Conservation (phyloP, 441 rosid species). For the Euphorbia corollata region DNA sequence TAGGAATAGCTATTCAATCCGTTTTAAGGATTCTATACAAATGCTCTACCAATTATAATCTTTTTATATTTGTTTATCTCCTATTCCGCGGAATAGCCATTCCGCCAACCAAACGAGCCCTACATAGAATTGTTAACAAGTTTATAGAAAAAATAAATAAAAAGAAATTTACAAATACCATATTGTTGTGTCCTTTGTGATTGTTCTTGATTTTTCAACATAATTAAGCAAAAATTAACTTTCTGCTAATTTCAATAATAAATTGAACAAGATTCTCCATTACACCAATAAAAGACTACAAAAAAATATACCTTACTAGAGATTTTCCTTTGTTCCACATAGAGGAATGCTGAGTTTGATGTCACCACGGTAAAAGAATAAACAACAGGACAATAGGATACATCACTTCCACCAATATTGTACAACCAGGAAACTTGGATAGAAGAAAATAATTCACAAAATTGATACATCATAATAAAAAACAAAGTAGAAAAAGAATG, state of each 20-base stretch:
- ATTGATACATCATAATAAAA: neutral
- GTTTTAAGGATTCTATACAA: too few relatives aligned
- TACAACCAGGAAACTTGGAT: slow-evolving; percentile 96
- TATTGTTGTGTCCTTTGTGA: neutral
- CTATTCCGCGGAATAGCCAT: too few relatives aligned
- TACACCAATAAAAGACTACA: neutral
- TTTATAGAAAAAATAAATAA: neutral
- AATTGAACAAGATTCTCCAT: neutral
- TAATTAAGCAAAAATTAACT: neutral
- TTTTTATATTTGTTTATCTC: too few relatives aligned
- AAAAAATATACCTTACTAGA: slow-evolving; percentile 44
- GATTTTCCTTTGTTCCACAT: slow-evolving; percentile 72
- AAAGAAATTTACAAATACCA: neutral
- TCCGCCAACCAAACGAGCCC: too few relatives aligned
- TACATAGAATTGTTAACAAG: neutral
- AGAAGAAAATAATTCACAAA: slow-evolving; percentile 9
- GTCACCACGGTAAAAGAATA: slow-evolving; percentile 91
- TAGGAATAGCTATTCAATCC: too few relatives aligned
- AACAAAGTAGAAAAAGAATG: slow-evolving; percentile 3
- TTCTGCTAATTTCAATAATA: neutral
- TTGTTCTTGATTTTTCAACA: neutral
- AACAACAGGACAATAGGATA: slow-evolving; percentile 84
- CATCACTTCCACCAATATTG: slow-evolving; percentile 91
- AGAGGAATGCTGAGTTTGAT: slow-evolving; percentile 55
- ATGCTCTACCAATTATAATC: too few relatives aligned